Conservation (phyloP, 192 early-diverging fungal genomes). For the Rhizophagus prolifer region DNA sequence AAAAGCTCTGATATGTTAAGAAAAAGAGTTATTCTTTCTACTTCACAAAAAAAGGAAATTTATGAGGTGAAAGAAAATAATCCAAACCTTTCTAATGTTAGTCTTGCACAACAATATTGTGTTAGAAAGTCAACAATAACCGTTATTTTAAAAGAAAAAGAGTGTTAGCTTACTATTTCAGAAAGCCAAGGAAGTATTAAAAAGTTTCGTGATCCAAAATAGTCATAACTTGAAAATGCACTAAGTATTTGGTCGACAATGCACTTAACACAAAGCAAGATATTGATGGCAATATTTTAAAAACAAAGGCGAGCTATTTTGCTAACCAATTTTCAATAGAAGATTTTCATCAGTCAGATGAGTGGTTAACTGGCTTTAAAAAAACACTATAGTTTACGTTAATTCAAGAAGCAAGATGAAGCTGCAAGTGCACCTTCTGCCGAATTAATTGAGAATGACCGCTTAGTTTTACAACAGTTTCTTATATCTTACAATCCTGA, state of each 20-base stretch:
- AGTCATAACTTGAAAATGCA: neutral
- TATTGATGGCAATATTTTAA: neutral
- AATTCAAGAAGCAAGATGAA: constrained; percentile 19
- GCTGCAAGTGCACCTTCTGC: constrained; percentile 5
- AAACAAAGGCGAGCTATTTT: constrained; percentile 1
- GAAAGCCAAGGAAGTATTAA: neutral
- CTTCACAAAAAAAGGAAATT: too few species aligned
- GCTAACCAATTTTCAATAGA: constrained; percentile 7
- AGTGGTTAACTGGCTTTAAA: constrained; percentile 15
- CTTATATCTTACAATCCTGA: neutral
- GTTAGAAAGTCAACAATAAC: constrained; percentile 1
- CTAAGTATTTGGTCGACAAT: constrained; percentile 16
- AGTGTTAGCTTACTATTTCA: constrained; percentile 5
- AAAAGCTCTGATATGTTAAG: too few species aligned
- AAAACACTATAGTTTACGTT: neutral
- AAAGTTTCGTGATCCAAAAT: neutral
- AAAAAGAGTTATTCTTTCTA: too few species aligned
- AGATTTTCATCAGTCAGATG: constrained; percentile 4
- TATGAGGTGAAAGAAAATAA: too few species aligned
- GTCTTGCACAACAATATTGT: neutral
- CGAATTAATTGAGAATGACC: neutral
- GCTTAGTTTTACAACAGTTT: neutral
- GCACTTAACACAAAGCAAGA: constrained; percentile 2
- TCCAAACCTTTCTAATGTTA: neutral
- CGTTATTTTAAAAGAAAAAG: neutral